A percentile compares a stretch with the other conserved stretches of the same genome.
phyloP scores from a whole-genome alignment of 768 basidiomycete genomes.

The Dioszegia hungarica region DNA sequence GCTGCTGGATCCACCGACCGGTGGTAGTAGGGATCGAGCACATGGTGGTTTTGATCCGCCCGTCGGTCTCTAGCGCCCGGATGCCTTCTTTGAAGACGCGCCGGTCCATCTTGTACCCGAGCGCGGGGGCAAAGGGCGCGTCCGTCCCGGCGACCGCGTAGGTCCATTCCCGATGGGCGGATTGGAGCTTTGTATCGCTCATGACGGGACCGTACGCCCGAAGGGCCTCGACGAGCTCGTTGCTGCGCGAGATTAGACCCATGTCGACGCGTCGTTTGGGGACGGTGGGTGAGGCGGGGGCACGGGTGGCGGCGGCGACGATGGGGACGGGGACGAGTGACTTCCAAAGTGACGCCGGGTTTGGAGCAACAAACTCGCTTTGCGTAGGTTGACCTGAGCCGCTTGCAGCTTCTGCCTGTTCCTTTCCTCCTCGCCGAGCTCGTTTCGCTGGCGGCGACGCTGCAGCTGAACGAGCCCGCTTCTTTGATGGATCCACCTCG shows the following conservation, averaged over 20 bases:
- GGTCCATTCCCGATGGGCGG: conserved; percentile 27
- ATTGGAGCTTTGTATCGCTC: conserved; percentile 9
- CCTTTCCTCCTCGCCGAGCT: too few relatives aligned
- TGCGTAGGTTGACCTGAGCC: too few relatives aligned
- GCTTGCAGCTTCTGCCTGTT: not conserved
- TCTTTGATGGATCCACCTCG: too few relatives aligned
- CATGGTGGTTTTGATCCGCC: conserved; percentile 65
- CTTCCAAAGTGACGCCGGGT: too few relatives aligned
- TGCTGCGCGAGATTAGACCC: conserved; percentile 13
- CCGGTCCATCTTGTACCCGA: conserved; percentile 32
- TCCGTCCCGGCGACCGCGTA: conserved; percentile 30
- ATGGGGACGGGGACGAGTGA: too few relatives aligned
- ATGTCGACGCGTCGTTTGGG: conserved; percentile 19
- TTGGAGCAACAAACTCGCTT: too few relatives aligned
- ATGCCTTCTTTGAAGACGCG: conserved; percentile 63
- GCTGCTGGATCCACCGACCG: conserved; percentile 59
- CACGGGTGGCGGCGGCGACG: not conserved
- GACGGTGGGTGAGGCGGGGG: too few relatives aligned
- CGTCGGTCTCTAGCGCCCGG: conserved; percentile 60
- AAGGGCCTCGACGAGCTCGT: conserved; percentile 27
- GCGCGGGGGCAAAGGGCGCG: conserved; percentile 23
- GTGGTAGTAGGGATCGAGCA: conserved; percentile 61
- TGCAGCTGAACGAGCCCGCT: too few relatives aligned
- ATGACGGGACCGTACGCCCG: conserved; percentile 24
- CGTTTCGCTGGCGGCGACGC: too few relatives aligned